Percentiles rank a stretch among this genome's conserved stretches.
phyloP scores from a whole-genome alignment of 768 basidiomycete genomes.

The Leccinellum albellum region DNA sequence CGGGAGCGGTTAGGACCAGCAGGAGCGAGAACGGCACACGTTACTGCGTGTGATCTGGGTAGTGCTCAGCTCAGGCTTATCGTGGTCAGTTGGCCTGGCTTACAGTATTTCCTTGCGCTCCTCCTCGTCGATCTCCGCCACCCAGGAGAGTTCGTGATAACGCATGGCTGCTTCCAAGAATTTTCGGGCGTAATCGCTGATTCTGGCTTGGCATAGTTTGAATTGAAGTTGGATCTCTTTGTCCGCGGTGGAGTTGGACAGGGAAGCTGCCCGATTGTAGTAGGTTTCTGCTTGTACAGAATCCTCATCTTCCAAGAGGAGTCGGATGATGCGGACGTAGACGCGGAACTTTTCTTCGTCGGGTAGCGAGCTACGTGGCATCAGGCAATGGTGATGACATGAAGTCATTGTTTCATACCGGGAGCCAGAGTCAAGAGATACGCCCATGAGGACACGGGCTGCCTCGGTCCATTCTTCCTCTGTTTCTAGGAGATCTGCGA shows the following conservation, averaged over 20 bases:
- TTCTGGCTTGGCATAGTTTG: slow-evolving; percentile 91
- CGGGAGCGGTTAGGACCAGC: slow-evolving; percentile 96
- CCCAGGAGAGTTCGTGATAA: slow-evolving; percentile 93
- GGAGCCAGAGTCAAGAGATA: slow-evolving; percentile 86
- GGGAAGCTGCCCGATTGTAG: slow-evolving; percentile 91
- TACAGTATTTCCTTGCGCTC: slow-evolving; percentile 90
- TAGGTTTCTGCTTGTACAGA: slow-evolving; percentile 97
- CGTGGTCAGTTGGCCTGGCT: slow-evolving; percentile 28
- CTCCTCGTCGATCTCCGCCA: slow-evolving; percentile 88
- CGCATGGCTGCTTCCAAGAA: slow-evolving; percentile 92
- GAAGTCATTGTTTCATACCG: slow-evolving; percentile 46
- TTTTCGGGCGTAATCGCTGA: slow-evolving; percentile 87
- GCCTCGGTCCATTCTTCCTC: slow-evolving; percentile 95
- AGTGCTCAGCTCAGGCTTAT: slow-evolving; percentile 5
- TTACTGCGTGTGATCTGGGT: slow-evolving; percentile 80
- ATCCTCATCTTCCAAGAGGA: slow-evolving; percentile 94
- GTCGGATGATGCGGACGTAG: slow-evolving; percentile 91
- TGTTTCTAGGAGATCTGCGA: slow-evolving; percentile 84
- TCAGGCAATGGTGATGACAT: slow-evolving; percentile 4
- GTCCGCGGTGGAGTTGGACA: slow-evolving; percentile 77
- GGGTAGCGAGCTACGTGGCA: slow-evolving; percentile 45
- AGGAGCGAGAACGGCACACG: slow-evolving; percentile 93
- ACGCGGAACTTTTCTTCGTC: slow-evolving; percentile 87
- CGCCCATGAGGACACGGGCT: slow-evolving; percentile 86
- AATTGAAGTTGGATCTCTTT: slow-evolving; percentile 78